Evolutionary conservation across 2,329 filamentous ascomycete species (phyloP).

Genomic region (Clarireedia monteithiana): DNA sequence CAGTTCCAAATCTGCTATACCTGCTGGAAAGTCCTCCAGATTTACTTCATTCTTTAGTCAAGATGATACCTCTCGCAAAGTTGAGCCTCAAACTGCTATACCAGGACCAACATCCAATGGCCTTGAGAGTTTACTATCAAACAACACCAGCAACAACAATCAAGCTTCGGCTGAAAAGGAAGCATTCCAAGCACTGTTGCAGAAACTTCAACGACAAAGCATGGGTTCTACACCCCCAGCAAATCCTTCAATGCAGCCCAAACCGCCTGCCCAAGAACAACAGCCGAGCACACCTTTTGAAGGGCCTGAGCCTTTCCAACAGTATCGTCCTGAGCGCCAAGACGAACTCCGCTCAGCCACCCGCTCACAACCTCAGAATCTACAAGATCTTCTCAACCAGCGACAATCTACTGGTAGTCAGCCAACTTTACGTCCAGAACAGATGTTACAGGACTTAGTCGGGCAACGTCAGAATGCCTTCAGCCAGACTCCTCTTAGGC

Average conservation of each 20-base stretch:
- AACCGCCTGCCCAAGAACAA: constrained; percentile 36
- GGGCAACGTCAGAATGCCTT: constrained; percentile 49
- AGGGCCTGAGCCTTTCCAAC: constrained; percentile 35
- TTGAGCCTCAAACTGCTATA: constrained; percentile 41
- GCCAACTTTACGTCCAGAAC: constrained; percentile 44
- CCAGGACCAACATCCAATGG: constrained; percentile 25
- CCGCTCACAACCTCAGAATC: constrained; percentile 30
- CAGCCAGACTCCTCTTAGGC: constrained; percentile 41
- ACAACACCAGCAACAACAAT: constrained; percentile 10
- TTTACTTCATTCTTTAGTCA: constrained; percentile 76
- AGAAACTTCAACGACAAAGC: constrained; percentile 62
- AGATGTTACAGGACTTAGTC: constrained; percentile 53
- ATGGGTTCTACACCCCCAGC: constrained; percentile 36
- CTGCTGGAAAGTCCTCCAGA: constrained; percentile 67
- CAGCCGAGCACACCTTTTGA: constrained; percentile 38
- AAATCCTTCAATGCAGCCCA: constrained; percentile 26
- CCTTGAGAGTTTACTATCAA: constrained; percentile 17
- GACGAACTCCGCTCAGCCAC: constrained; percentile 22
- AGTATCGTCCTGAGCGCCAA: constrained; percentile 27
- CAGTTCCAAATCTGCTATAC: constrained; percentile 31
- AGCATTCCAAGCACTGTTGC: constrained; percentile 74
- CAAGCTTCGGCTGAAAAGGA: constrained; percentile 60
- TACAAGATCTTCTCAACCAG: constrained; percentile 45
- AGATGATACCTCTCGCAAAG: constrained; percentile 40
- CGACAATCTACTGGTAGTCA: constrained; percentile 31